Evolutionary conservation across 352 stramenopile species (phyloP).

Genomic region (Phytophthora pinifolia): DNA sequence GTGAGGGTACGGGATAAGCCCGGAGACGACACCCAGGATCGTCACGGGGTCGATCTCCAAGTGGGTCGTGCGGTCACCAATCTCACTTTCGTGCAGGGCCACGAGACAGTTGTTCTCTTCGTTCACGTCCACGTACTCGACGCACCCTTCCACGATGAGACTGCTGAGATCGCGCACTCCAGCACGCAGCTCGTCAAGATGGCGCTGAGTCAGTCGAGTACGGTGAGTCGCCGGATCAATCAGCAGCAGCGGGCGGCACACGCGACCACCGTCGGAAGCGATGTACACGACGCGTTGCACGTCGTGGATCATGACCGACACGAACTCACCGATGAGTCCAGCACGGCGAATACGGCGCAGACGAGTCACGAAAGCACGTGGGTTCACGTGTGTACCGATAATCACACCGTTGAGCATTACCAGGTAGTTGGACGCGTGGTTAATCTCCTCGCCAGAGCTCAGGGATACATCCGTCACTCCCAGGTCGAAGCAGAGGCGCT

Average conservation of each 20-base stretch:
- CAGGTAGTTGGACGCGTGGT: slow-evolving; percentile 93
- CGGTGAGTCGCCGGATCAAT: slow-evolving; percentile 89
- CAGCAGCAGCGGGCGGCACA: slow-evolving; percentile 97
- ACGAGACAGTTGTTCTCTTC: slow-evolving; percentile 99
- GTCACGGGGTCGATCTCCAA: slow-evolving; percentile 99
- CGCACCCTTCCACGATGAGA: slow-evolving; percentile 94
- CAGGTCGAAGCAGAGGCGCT: slow-evolving; percentile 96
- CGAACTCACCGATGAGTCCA: slow-evolving; percentile 94
- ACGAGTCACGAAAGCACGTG: slow-evolving; percentile 88
- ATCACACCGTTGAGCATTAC: slow-evolving; percentile 99
- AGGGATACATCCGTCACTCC: slow-evolving; percentile 96
- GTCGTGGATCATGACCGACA: slow-evolving; percentile 98
- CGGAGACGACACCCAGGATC: slow-evolving; percentile 98
- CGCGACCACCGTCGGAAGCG: slow-evolving; percentile 97
- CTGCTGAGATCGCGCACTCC: slow-evolving; percentile 77
- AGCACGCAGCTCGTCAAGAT: slow-evolving; percentile 91
- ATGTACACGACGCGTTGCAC: slow-evolving; percentile 98
- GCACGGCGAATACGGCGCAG: slow-evolving; percentile 82
- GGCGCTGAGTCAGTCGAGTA: slow-evolving; percentile 93
- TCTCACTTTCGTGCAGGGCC: slow-evolving; percentile 93
- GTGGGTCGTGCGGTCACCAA: slow-evolving; percentile 94
- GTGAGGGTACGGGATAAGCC: slow-evolving; percentile 99
- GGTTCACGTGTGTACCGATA: slow-evolving; percentile 95
- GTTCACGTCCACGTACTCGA: slow-evolving; percentile 99
- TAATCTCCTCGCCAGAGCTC: slow-evolving; percentile 96